Evolutionary conservation across 2,329 filamentous ascomycete species (phyloP).

Genomic region (Alternaria burnsii): DNA sequence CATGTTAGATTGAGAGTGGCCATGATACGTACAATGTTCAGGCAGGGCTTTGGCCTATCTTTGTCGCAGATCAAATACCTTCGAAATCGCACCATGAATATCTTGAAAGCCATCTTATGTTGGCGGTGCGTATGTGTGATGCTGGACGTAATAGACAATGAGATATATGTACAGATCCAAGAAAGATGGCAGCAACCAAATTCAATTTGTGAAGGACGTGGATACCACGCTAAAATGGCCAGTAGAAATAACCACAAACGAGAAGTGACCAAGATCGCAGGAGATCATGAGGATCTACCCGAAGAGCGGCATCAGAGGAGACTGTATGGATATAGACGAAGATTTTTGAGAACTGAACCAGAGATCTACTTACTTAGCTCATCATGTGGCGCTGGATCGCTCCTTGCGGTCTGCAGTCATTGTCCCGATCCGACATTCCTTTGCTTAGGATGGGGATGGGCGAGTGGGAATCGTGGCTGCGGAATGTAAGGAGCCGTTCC

Average conservation of each 20-base stretch:
- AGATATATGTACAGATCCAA: background rate
- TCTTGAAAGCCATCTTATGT: background rate
- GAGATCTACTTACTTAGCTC: slow-evolving; percentile 32
- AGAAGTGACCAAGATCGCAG: background rate
- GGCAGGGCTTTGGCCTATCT: background rate
- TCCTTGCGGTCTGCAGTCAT: slow-evolving; percentile 44
- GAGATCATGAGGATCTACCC: background rate
- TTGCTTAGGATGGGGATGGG: slow-evolving; percentile 9
- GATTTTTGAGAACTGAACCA: slow-evolving; percentile 8
- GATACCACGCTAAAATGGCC: slow-evolving; percentile 6
- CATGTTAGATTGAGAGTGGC: background rate
- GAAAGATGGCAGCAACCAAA: background rate
- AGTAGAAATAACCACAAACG: slow-evolving; percentile 6
- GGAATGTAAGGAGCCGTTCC: slow-evolving; percentile 9
- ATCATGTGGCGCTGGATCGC: slow-evolving; percentile 30
- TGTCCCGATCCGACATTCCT: slow-evolving; percentile 40
- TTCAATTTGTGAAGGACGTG: background rate
- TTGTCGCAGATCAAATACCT: background rate
- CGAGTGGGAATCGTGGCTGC: slow-evolving; percentile 10
- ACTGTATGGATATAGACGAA: background rate
- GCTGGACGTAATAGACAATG: background rate
- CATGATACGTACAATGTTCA: background rate
- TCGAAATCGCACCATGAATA: background rate
- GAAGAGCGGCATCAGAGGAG: background rate
- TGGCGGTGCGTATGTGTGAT: background rate